Evolutionary conservation across 2,329 filamentous ascomycete species (phyloP), one percentile per base, ranked within the genome.

Genomic region (Fusarium heterosporum): DNA sequence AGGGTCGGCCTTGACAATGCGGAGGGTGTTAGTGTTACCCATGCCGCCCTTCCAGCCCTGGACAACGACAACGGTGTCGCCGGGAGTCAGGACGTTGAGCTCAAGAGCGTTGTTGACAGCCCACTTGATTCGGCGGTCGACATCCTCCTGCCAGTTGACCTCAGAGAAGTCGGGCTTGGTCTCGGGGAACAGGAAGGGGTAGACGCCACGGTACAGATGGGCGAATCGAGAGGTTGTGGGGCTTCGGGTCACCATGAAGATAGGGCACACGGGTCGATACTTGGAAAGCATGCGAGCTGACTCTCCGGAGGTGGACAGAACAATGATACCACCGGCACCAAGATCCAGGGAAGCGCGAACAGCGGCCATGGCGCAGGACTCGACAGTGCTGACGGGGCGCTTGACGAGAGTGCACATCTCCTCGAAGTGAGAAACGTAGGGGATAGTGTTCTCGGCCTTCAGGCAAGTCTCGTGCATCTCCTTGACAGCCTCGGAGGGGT

Each of bases 391-490:
- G 72, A 96, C 92, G 51, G 96, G 96, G 70, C 94, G 89, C 76
- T 91, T 87, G 74, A 90, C 90, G 68, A 97, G 84, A 73, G 89
- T 90, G 82, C 92, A 92, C 79, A 99, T 85, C 86, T 99, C 96
- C 80, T 98, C 94, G 78, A 97, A 99, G 76, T 97, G 91, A 78
- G 90, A 95, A 80, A 97, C 92, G 80, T 99, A 98, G 52, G 96
- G 93, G 77, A 98, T 97, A 70, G 94, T 93, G 79, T 97, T 94
- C 85, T 99, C 96, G 52, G 96, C 96, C 81, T 97, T 90, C 80
- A 98, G 85, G 82, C 95, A 98, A 50, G 96, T 94, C 84, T 97
- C 92, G 87, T 96, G 93, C 96, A 99, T 99, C 92, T 98, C 96
- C 70, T 84, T 89, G 61, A 99, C 95, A 52, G 96, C 92, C 84